Evolutionary conservation across 2,329 filamentous ascomycete genomes (phyloP), one percentile per base, ranked within the genome.

Genomic region (Elsinoe necatrix): DNA sequence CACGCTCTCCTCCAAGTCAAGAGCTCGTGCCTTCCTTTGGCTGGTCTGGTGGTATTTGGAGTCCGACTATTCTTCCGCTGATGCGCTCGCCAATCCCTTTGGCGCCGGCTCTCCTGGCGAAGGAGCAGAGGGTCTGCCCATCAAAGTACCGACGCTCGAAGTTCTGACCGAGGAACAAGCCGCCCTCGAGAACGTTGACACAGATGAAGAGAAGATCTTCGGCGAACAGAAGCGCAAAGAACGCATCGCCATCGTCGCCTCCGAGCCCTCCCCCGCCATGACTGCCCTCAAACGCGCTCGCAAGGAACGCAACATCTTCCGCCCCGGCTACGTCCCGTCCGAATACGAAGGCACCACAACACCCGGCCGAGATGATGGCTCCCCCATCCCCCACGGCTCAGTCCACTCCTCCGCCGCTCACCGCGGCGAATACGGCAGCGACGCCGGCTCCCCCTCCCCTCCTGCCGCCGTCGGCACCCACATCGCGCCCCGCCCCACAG

Each of bases 41-140:
- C 77, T 98, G 61, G 95, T 98, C 84, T 98, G 93, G 93, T 96
- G 93, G 77, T 97, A 98, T 67, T 80, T 98, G 16, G 93, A 98
- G 69, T 95, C 91, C 25, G 89, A 96, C 68, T 97, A 96, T 63
- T 88, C 88, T 0, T 83, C 86, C 63, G 88, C 95, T 65, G 89
- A 88, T 57, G 92, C 89, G 43, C 80, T 89, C 48, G 85, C 88
- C 63, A 98, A 98, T 66, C 93, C 93, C 0, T 98, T 96, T 65
- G 93, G 93, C 0, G 70, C 69, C 9, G 76, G 76, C n/a, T 68
- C 71, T 55, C 64, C 69, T 76, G 9, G 84, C 20, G 65, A 68
- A 39, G 61, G 62, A n/a, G 65, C 72, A 39, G 68, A 72, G 35
- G 69, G 73, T 12, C 67, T 78, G 63, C 78, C 77, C 58, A 67